A percentile compares a stretch with the other conserved stretches of the same genome.
phyloP scores from a whole-genome alignment of 495 filamentous ascomycete species.

The Neurospora intermedia region DNA sequence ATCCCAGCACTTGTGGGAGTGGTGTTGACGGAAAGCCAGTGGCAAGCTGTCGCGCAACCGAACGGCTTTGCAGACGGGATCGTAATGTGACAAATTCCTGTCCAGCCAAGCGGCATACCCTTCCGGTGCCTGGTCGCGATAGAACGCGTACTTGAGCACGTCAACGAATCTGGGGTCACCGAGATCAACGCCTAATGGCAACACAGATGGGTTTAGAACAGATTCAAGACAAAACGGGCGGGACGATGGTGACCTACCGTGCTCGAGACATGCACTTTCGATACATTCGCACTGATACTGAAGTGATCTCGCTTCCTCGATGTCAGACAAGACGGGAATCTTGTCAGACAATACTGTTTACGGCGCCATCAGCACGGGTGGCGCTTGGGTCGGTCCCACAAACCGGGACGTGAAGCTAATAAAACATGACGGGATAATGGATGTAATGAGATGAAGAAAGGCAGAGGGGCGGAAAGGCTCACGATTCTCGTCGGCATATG shows the following conservation, averaged over 20 bases:
- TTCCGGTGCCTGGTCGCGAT: slow-evolving; percentile 28
- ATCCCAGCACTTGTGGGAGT: slow-evolving; percentile 40
- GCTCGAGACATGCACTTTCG: slow-evolving; percentile 34
- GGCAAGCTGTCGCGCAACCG: slow-evolving; percentile 32
- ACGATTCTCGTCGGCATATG: slow-evolving; percentile 35
- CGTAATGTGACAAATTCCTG: slow-evolving; percentile 33
- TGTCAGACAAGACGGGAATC: slow-evolving; percentile 33
- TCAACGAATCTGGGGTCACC: slow-evolving; percentile 33
- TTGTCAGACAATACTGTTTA: slow-evolving; percentile 31
- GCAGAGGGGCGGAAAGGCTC: slow-evolving; percentile 17
- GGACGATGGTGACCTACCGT: slow-evolving; percentile 27
- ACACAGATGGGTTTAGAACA: slow-evolving; percentile 6
- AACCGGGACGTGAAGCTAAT: background rate
- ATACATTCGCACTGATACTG: slow-evolving; percentile 43
- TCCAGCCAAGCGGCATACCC: slow-evolving; percentile 38
- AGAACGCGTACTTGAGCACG: slow-evolving; percentile 25
- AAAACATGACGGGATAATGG: background rate
- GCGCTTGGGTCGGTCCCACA: slow-evolving; percentile 1
- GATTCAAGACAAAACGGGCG: background rate
- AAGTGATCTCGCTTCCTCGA: slow-evolving; percentile 37
- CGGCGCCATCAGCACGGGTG: slow-evolving; percentile 20
- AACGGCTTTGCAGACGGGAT: slow-evolving; percentile 32
- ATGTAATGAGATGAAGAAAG: background rate
- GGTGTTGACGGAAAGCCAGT: slow-evolving; percentile 25
- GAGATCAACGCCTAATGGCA: slow-evolving; percentile 31